These are phyloP conservation scores for Fusarium odoratissimum DNA, from an alignment of 2,329 filamentous ascomycete genomes.

Conservation along the genomic window DNA sequence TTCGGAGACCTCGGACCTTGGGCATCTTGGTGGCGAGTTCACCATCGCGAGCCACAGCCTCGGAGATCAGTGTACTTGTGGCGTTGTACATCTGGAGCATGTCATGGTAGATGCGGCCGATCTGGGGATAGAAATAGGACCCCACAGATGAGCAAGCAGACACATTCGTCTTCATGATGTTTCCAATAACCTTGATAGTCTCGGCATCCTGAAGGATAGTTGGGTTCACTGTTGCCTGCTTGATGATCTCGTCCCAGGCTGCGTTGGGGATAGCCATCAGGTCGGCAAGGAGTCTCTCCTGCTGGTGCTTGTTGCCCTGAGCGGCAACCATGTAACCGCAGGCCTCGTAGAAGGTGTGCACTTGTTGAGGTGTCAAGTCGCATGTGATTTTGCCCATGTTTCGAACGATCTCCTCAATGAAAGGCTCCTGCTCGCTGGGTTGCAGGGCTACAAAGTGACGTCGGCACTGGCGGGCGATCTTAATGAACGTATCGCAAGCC, in stretches of 20 bases:
- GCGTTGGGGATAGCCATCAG: slow-evolving; percentile 93
- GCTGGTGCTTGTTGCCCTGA: slow-evolving; percentile 92
- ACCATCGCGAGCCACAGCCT: slow-evolving; percentile 87
- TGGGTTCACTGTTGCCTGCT: slow-evolving; percentile 85
- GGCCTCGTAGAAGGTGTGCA: slow-evolving; percentile 98
- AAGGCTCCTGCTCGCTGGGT: slow-evolving; percentile 92
- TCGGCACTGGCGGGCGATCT: slow-evolving; percentile 98
- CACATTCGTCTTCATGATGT: slow-evolving; percentile 99
- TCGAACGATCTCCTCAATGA: slow-evolving; percentile 98
- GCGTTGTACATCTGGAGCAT: slow-evolving; percentile 99
- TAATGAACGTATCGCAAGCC: slow-evolving; percentile 99
- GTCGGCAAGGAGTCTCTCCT: slow-evolving; percentile 90
- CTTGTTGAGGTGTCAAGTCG: slow-evolving; percentile 94
- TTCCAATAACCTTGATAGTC: slow-evolving; percentile 98
- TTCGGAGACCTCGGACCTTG: slow-evolving; percentile 91
- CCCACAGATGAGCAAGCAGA: slow-evolving; percentile 98
- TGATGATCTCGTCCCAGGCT: slow-evolving; percentile 96
- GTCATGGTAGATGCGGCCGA: slow-evolving; percentile 96
- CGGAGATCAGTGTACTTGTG: slow-evolving; percentile 95
- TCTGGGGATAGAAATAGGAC: slow-evolving; percentile 97
- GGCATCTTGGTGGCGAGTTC: slow-evolving; percentile 97
- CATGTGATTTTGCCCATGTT: slow-evolving; percentile 96
- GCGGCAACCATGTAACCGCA: slow-evolving; percentile 99
- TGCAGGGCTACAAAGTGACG: slow-evolving; percentile 97
- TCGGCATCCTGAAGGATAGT: slow-evolving; percentile 89